phyloP scores from a whole-genome alignment of 257 asterid species.

The Anisodus tanguticus region DNA sequence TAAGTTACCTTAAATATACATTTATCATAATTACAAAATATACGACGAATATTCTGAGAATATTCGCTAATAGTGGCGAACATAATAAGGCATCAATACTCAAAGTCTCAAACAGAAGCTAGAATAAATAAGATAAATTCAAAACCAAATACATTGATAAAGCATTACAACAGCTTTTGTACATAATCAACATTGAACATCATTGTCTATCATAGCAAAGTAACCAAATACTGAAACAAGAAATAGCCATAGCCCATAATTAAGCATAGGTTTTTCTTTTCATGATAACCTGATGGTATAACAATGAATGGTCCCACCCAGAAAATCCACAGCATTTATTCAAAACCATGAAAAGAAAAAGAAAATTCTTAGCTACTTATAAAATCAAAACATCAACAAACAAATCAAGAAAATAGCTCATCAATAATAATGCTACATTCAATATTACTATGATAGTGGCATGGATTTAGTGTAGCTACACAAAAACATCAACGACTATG shows the following conservation, averaged over 20 bases:
- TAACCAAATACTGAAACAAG: background rate
- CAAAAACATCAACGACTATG: too few relatives aligned
- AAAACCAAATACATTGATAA: background rate
- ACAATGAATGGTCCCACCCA: conserved; percentile 85
- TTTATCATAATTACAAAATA: too few relatives aligned
- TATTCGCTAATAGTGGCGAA: too few relatives aligned
- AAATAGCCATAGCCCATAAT: background rate
- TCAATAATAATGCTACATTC: background rate
- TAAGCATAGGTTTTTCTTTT: conserved; percentile 34
- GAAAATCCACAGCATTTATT: conserved; percentile 63
- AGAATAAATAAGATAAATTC: background rate
- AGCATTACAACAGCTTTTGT: conserved; percentile 22
- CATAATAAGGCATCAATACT: background rate
- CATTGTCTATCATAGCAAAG: conserved; percentile 11
- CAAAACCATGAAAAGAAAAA: background rate
- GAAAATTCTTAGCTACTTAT: background rate
- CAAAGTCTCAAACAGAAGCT: background rate
- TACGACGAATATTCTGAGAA: too few relatives aligned
- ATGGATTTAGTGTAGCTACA: too few relatives aligned
- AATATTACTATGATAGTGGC: too few relatives aligned
- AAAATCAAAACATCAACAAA: background rate
- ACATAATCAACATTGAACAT: background rate
- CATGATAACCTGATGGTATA: conserved; percentile 67
- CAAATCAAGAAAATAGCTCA: background rate
- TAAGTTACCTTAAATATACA: too few relatives aligned